Percentiles rank a stretch among this genome's conserved stretches.
phyloP scores from a whole-genome alignment of 768 basidiomycete species.

The Termitomyces sp. region DNA sequence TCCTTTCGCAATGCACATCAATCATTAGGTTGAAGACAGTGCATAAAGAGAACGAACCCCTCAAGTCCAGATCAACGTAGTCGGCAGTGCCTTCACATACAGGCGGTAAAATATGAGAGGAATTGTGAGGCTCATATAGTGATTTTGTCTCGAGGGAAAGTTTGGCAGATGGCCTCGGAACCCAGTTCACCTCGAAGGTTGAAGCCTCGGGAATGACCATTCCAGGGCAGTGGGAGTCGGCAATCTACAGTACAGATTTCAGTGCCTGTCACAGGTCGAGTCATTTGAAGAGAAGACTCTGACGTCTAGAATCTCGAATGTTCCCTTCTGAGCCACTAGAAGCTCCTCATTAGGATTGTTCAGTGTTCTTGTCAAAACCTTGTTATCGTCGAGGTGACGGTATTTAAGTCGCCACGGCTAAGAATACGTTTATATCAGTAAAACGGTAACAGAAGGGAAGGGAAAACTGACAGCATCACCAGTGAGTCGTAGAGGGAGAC shows the following conservation, averaged over 20 bases:
- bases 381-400: slow-evolving; percentile 41
- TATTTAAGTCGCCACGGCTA: slow-evolving; percentile 91
- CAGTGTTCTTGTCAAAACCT: slow-evolving; percentile 34
- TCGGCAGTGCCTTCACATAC: slow-evolving; percentile 81
- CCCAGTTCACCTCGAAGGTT: slow-evolving; percentile 70
- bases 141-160: slow-evolving; percentile 56
- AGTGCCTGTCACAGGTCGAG: neutral
- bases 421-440: slow-evolving; percentile 1
- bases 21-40: neutral
- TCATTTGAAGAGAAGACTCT: slow-evolving; percentile 11
- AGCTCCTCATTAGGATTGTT: slow-evolving; percentile 68
- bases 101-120: slow-evolving; percentile 67
- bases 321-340: slow-evolving; percentile 65
- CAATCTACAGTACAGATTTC: slow-evolving; percentile 45
- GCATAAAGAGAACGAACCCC: slow-evolving; percentile 37
- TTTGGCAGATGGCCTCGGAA: slow-evolving; percentile 70
- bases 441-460: neutral
- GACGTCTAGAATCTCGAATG: slow-evolving; percentile 70
- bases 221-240: slow-evolving; percentile 85
- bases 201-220: slow-evolving; percentile 51
- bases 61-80: slow-evolving; percentile 79
- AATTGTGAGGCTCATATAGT: slow-evolving; percentile 56
- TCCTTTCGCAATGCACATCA: slow-evolving; percentile 36
- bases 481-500: slow-evolving; percentile 78
- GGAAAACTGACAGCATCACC: slow-evolving; percentile 72